Percentiles rank a stretch among this genome's conserved stretches.
Conservation (phyloP, 2,329 filamentous ascomycete genomes). For the Dothideomycetes sp. region DNA sequence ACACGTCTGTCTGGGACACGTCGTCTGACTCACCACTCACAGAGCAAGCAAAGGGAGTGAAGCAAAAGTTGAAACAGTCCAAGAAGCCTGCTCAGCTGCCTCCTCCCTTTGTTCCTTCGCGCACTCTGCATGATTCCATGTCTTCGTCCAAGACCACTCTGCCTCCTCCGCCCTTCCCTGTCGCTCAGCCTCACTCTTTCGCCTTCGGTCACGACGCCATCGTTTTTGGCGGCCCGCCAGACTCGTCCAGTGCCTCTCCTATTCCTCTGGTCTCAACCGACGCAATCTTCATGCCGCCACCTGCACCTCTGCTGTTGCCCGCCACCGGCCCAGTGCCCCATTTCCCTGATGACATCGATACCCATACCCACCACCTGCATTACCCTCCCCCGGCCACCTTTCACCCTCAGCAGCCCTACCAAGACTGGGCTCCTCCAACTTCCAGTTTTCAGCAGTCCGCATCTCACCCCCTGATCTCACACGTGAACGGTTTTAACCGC, state of each 20-base stretch:
- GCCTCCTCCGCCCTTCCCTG: not conserved
- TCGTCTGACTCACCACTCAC: too few relatives aligned
- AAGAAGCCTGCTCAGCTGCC: too few relatives aligned
- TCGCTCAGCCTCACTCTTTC: not conserved
- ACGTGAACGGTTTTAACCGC: not conserved
- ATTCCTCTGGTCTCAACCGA: conserved; percentile 3
- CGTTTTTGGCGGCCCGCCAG: conserved; percentile 22
- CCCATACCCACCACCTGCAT: not conserved
- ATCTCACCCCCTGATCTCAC: not conserved
- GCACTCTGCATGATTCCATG: too few relatives aligned
- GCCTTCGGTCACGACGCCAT: conserved; percentile 10
- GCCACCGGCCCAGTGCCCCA: not conserved
- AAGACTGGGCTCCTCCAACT: not conserved
- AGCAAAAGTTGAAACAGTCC: too few relatives aligned
- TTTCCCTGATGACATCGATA: not conserved
- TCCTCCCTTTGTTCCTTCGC: not conserved
- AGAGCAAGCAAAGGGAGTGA: not conserved
- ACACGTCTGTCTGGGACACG: not conserved
- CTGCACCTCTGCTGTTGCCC: not conserved
- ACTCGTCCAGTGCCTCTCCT: conserved; percentile 23
- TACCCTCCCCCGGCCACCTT: not conserved
- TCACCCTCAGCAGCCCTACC: not conserved
- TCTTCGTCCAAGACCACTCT: too few relatives aligned
- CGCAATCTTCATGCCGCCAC: not conserved
- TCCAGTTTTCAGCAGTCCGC: not conserved